Evolutionary conservation across 805 yeast genomes (phyloP).

Genomic region (Wickerhamomyces strasburgensis): DNA sequence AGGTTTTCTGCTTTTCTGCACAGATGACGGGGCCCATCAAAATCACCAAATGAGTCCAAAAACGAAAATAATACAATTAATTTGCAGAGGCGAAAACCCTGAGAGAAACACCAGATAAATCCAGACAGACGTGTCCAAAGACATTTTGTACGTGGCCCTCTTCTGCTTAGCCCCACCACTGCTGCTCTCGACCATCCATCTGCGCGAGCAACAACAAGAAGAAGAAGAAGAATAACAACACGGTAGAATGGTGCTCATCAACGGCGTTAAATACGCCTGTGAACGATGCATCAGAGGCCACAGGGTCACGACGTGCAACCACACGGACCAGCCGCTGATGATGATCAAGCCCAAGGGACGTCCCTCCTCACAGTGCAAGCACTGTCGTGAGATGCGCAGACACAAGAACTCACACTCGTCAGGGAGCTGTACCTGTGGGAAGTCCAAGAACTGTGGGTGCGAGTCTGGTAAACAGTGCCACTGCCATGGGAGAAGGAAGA

Average conservation of each 20-base stretch:
- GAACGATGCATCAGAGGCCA: constrained; percentile 96
- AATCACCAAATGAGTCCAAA: too few species aligned
- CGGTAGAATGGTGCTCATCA: constrained; percentile 78
- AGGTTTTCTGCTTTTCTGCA: too few species aligned
- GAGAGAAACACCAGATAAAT: too few species aligned
- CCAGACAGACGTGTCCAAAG: too few species aligned
- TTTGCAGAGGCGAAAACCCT: too few species aligned
- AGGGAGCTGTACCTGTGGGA: constrained; percentile 65
- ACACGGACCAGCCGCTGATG: constrained; percentile 83
- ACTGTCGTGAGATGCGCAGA: constrained; percentile 74
- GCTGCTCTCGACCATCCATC: too few species aligned
- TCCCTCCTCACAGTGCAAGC: constrained; percentile 87
- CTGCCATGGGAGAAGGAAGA: constrained; percentile 18
- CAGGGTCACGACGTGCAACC: constrained; percentile 89
- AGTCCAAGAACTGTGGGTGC: constrained; percentile 28
- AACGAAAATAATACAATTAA: too few species aligned
- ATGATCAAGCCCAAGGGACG: constrained; percentile 96
- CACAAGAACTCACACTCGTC: constrained; percentile 55
- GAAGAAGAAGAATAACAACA: not conserved
- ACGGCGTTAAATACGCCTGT: constrained; percentile 94
- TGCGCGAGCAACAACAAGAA: too few species aligned
- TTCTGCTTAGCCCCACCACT: too few species aligned
- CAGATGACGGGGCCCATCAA: too few species aligned
- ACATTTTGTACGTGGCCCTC: too few species aligned
- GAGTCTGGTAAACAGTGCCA: constrained; percentile 26